Conservation (phyloP, 148 eudicot species). For the Camellia lanceoleosa region DNA sequence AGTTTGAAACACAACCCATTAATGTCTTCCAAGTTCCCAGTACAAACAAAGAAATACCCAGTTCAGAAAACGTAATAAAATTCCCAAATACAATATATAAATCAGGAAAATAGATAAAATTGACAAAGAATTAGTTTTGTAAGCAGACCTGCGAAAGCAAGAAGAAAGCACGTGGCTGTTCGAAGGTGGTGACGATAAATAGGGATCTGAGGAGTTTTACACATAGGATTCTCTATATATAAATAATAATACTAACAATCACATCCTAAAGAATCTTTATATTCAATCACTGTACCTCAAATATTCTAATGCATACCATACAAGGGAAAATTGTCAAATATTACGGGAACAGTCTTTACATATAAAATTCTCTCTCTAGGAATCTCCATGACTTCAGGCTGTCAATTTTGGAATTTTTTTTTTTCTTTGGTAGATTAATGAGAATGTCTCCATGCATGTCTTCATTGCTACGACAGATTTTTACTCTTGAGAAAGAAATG, state of each 20-base stretch:
- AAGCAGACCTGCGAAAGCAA: constrained; percentile 10
- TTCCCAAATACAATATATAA: not conserved
- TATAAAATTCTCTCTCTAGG: not conserved
- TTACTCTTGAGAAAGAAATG: too few species aligned
- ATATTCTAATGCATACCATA: too few species aligned
- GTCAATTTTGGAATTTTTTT: not conserved
- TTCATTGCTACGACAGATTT: constrained; percentile 8
- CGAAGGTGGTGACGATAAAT: constrained; percentile 4
- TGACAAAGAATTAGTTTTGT: not conserved
- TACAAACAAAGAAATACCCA: constrained; percentile 15
- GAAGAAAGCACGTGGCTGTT: constrained; percentile 22
- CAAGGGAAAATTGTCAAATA: not conserved
- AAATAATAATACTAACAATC: not conserved
- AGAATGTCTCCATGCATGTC: constrained; percentile 27
- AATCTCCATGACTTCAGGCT: not conserved
- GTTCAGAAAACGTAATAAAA: constrained; percentile 3
- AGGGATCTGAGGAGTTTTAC: constrained; percentile 2
- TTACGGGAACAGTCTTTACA: not conserved
- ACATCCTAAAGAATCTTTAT: constrained; percentile 9
- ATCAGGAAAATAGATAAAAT: not conserved
- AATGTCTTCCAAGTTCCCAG: not conserved
- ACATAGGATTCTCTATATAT: not conserved
- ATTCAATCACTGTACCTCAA: too few species aligned
- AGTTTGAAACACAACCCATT: not conserved
- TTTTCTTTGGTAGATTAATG: not conserved